Base-by-base conservation (phyloP, 2,329 filamentous ascomycete species). In the Aspergillus ibericus region DNA sequence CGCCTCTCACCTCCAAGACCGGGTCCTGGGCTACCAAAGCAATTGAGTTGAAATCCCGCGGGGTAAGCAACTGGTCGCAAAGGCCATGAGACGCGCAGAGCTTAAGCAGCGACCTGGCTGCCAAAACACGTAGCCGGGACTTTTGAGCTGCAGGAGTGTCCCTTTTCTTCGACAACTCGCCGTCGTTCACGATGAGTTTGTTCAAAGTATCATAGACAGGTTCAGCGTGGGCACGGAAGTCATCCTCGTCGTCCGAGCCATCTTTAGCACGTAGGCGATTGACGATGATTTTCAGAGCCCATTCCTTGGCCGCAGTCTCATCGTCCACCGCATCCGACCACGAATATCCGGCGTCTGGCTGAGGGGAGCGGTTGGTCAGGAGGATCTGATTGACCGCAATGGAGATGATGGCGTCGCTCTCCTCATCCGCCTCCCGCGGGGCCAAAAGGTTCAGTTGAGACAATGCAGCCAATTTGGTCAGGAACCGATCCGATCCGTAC, bases 241-340 rank as follows among this genome's bases (percentile, higher is more conserved):
- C 75, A 18, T 72, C 72, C 22, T 77, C 73, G 32, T 65, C 65
- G 47, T 77, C 72, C 13, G 74, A 69, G 20, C 85, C 80, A 35
- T 83, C 82, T 65, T 88, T 72, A 73, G 84, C 89, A 38, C 93
- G 86, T 16, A 96, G 82, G 55, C 90, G 86, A 73, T 98, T 98
- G 59, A 95, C 91, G 25, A 98, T 81, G 15, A 92, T 89, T 71
- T 89, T 93, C 49, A 98, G 79, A 1, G 93, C 90, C 80, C 92
- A 88, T 57, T 87, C 85, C 75, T 98, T 97, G 18, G 92, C 89
- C 60, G 88, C 84, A 15, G 91, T 88, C 69, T 96, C 92, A 53
- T 93, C 86, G 63, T 96, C 90, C 63, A 92, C 82, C 58, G 89
- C 84, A 13, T 86, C 80, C 15, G 88, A 85, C 89, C 91, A 93